Conservation (phyloP, 768 basidiomycete genomes). For the Gautieria morchelliformis region DNA sequence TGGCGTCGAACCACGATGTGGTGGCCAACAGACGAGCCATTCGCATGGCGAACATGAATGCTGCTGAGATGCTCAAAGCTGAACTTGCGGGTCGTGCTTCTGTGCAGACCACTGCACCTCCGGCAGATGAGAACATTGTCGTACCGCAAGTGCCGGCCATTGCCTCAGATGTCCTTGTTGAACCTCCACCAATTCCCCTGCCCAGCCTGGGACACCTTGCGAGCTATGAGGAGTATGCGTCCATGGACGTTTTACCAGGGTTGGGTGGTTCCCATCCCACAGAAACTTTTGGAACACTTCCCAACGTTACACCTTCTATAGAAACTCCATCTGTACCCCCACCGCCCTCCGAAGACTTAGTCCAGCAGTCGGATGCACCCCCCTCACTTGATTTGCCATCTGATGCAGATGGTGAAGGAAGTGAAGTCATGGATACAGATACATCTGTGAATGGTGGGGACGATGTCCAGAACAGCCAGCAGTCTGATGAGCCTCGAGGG, state of each 20-base stretch:
- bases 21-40: conserved; percentile 86
- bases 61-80: conserved; percentile 88
- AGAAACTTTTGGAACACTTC: too few species aligned
- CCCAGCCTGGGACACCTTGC: neutral
- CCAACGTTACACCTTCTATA: neutral
- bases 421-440: conserved; percentile 5
- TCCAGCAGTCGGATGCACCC: neutral
- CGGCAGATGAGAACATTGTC: conserved; percentile 2
- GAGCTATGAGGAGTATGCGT: conserved; percentile 4
- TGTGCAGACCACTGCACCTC: conserved; percentile 23
- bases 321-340: neutral
- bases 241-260: conserved; percentile 7
- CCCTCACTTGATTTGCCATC: neutral
- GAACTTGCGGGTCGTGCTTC: conserved; percentile 58
- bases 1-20: conserved; percentile 82
- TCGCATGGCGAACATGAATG: conserved; percentile 93
- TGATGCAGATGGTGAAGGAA: neutral
- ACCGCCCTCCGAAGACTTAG: neutral
- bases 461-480: neutral
- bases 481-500: neutral
- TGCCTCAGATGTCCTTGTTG: conserved; percentile 3
- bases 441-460: neutral
- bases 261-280: conserved; percentile 1
- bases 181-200: neutral
- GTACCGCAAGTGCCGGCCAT: neutral